Evolutionary conservation across 148 eudicot genomes (phyloP).

Genomic region (Rhododendron henanense): DNA sequence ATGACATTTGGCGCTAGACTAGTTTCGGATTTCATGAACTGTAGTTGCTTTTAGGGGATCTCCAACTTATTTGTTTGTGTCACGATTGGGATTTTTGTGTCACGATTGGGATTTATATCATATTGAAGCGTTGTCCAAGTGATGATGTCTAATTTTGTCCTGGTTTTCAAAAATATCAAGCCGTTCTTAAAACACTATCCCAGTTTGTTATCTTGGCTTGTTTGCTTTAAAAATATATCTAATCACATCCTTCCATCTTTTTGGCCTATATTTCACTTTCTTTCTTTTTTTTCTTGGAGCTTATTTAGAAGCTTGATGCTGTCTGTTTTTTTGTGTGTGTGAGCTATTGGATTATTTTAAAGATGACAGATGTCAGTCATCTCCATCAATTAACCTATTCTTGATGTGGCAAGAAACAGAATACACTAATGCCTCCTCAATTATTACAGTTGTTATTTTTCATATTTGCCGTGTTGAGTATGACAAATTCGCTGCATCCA

Average conservation of each 20-base stretch:
- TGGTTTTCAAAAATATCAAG: background rate
- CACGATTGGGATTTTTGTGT: background rate
- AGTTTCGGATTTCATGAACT: background rate
- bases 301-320: background rate
- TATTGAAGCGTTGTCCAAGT: background rate
- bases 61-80: background rate
- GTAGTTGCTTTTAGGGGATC: background rate
- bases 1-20: background rate
- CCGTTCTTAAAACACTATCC: background rate
- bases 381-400: background rate
- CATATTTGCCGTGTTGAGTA: slow-evolving; percentile 2
- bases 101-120: no score
- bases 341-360: background rate
- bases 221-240: background rate
- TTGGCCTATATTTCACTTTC: background rate
- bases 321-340: background rate
- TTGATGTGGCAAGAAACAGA: background rate
- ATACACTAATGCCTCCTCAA: background rate
- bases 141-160: background rate
- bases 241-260: background rate
- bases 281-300: background rate
- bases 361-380: background rate
- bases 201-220: background rate
- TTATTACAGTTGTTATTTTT: background rate
- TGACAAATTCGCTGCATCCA: slow-evolving; percentile 31